Conservation (phyloP, 2,329 filamentous ascomycete species). For the Cladobotryum protrusum region DNA sequence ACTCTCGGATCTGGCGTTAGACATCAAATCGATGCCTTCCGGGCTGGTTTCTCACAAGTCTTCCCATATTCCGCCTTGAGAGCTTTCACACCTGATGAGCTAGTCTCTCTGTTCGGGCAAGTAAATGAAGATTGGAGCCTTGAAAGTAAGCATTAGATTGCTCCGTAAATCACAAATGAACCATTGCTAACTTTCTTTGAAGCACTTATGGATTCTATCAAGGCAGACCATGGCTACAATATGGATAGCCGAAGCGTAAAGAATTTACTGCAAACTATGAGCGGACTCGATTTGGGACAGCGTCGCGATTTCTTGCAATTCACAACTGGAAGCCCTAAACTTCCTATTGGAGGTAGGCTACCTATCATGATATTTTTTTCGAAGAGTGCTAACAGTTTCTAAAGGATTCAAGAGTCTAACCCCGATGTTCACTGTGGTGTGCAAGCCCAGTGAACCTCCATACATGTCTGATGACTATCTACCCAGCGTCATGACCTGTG, state of each 20-base stretch:
- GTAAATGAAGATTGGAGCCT: constrained; percentile 96
- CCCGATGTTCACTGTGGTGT: constrained; percentile 98
- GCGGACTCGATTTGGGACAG: constrained; percentile 65
- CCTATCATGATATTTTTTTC: background rate
- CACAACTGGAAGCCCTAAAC: constrained; percentile 93
- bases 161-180: background rate
- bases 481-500: constrained; percentile 99
- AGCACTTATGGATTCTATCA: constrained; percentile 97
- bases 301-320: constrained; percentile 95
- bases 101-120: constrained; percentile 89
- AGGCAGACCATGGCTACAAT: constrained; percentile 96
- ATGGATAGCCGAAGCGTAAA: constrained; percentile 96
- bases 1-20: constrained; percentile 86
- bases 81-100: constrained; percentile 89
- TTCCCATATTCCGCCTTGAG: constrained; percentile 91
- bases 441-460: constrained; percentile 94
- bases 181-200: constrained; percentile 11
- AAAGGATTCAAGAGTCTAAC: constrained; percentile 93
- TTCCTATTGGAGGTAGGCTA: constrained; percentile 84
- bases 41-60: constrained; percentile 84
- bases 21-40: constrained; percentile 85
- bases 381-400: constrained; percentile 25
- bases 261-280: constrained; percentile 92
- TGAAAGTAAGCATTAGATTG: constrained; percentile 63
- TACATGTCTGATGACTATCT: constrained; percentile 94